phyloP scores from a whole-genome alignment of 768 basidiomycete species.

The Neoboletus brunneissimus region DNA sequence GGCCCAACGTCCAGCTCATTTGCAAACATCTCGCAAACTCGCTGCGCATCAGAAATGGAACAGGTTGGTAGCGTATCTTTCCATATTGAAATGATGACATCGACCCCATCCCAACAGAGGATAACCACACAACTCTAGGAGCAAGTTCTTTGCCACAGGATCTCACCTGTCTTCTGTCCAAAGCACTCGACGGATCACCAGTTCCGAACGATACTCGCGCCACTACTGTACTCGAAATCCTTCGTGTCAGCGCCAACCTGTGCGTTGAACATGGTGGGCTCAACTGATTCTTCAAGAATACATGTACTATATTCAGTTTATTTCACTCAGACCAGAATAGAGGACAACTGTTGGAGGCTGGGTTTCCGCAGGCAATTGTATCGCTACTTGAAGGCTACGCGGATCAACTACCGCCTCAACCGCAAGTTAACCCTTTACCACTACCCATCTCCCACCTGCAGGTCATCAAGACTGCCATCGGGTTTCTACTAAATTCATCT shows the following conservation, averaged over 20 bases:
- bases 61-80: slow-evolving; percentile 37
- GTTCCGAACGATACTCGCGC: slow-evolving; percentile 47
- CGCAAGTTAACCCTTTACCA: slow-evolving; percentile 42
- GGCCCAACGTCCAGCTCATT: slow-evolving; percentile 50
- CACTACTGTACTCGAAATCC: slow-evolving; percentile 59
- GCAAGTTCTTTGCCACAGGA: slow-evolving; percentile 61
- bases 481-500: slow-evolving; percentile 74
- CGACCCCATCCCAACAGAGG: slow-evolving; percentile 43
- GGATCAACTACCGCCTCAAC: slow-evolving; percentile 39
- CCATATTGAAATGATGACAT: background rate
- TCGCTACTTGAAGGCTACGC: slow-evolving; percentile 66
- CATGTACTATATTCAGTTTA: slow-evolving; percentile 4
- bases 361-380: slow-evolving; percentile 64
- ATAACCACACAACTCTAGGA: slow-evolving; percentile 70
- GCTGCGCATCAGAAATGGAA: slow-evolving; percentile 53
- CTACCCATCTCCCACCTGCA: slow-evolving; percentile 63
- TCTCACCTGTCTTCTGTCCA: slow-evolving; percentile 57
- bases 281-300: background rate
- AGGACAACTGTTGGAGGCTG: slow-evolving; percentile 63
- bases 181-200: slow-evolving; percentile 49
- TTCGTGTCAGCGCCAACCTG: slow-evolving; percentile 78
- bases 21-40: slow-evolving; percentile 61
- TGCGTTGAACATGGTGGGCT: slow-evolving; percentile 78
- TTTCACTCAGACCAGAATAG: slow-evolving; percentile 66
- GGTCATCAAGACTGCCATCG: slow-evolving; percentile 73